A percentile compares a stretch with the other conserved stretches of the same genome.
Evolutionary conservation across 1,139 yeast species (phyloP).

Genomic region (Blastobotrys raffinosifermentans): DNA sequence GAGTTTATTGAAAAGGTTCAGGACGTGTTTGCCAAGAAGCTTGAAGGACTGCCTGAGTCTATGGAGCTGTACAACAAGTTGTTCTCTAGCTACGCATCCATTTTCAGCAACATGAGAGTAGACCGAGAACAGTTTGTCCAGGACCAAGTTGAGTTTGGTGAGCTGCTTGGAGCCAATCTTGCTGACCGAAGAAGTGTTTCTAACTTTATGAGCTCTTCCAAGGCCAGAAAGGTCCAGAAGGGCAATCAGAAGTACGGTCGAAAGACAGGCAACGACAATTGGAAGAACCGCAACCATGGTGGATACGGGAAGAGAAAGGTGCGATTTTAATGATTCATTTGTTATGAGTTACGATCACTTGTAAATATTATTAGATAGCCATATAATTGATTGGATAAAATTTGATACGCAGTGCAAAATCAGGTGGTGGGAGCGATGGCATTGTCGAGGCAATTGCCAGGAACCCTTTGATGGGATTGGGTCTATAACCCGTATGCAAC

Average conservation of each 20-base stretch:
- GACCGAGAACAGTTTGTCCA: slow-evolving; percentile 5
- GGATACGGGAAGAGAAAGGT: not conserved
- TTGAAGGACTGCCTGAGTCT: not conserved
- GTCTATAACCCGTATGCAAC: no score
- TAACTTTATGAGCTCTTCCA: not conserved
- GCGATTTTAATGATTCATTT: not conserved
- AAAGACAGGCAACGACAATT: not conserved
- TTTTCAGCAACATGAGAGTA: slow-evolving; percentile 7
- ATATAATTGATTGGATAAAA: no score
- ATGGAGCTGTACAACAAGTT: slow-evolving; percentile 5
- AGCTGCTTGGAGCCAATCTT: slow-evolving; percentile 9
- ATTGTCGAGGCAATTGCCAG: no score
- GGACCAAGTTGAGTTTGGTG: slow-evolving; percentile 10
- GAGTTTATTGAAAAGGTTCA: slow-evolving; percentile 11
- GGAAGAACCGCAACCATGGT: not conserved
- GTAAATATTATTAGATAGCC: no score
- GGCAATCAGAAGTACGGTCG: slow-evolving; percentile 6
- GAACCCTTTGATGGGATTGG: no score
- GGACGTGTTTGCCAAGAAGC: slow-evolving; percentile 7
- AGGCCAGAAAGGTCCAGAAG: slow-evolving; percentile 4
- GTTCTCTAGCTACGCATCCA: slow-evolving; percentile 8
- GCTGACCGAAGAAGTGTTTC: not conserved
- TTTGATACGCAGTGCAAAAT: no score
- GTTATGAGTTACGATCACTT: no score
- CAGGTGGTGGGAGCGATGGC: no score